These are phyloP conservation scores for Heliamphora pulchella DNA, from an alignment of 179 eudicot genomes.

Conservation along the genomic window DNA sequence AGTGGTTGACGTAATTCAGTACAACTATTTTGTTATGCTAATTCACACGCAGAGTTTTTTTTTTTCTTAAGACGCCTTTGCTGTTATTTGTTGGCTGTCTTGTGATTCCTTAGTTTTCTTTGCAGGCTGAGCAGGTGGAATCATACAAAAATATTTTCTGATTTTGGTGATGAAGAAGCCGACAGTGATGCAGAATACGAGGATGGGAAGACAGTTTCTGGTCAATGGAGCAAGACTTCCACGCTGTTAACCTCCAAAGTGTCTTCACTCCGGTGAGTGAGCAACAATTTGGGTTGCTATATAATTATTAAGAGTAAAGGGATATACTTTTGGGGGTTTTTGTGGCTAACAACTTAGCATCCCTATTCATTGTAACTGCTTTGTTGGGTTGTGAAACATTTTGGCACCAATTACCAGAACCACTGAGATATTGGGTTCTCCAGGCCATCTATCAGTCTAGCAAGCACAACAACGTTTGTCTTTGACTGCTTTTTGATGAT, in stretches of 20 bases:
- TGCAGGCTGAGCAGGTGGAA: constrained; percentile 87
- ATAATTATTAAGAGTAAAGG: background rate
- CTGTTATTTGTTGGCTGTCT: background rate
- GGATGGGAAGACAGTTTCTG: constrained; percentile 41
- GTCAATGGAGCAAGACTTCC: constrained; percentile 45
- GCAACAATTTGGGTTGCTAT: background rate
- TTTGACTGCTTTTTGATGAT: background rate
- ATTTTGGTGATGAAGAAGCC: constrained; percentile 52
- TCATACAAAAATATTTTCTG: constrained; percentile 84
- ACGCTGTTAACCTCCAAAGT: constrained; percentile 46
- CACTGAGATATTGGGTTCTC: background rate
- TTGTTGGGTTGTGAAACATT: constrained; percentile 2
- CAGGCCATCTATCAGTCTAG: background rate
- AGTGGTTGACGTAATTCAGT: background rate
- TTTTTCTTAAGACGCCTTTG: too few relatives aligned
- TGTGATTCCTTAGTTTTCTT: constrained; percentile 10
- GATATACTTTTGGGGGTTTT: background rate
- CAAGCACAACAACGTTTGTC: background rate
- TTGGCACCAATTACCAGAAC: background rate
- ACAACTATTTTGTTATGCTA: background rate
- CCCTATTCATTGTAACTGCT: background rate
- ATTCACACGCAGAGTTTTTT: background rate
- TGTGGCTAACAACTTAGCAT: background rate
- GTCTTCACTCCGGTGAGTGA: constrained; percentile 45
- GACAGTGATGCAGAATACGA: constrained; percentile 48